Conservation (phyloP, 192 early-diverging fungal species). For the Coemansia sp. region DNA sequence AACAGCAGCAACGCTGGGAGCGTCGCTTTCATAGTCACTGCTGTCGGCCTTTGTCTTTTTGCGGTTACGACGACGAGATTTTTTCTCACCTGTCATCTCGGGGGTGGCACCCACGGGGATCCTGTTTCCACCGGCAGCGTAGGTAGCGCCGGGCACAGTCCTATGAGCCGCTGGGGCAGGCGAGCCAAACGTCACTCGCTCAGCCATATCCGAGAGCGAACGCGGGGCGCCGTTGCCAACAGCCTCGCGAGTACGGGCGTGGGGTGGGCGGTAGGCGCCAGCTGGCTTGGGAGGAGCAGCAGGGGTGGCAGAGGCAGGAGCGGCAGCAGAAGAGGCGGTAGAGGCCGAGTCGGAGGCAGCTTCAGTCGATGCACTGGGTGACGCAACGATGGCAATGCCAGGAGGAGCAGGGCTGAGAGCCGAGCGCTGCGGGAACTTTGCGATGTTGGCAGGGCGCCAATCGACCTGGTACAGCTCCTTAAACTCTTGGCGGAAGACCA, state of each 20-base stretch:
- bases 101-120: conserved; percentile 39
- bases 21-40: conserved; percentile 44
- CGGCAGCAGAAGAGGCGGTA: not conserved
- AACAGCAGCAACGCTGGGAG: conserved; percentile 20
- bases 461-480: conserved; percentile 88
- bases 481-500: conserved; percentile 74
- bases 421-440: conserved; percentile 76
- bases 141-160: conserved; percentile 30
- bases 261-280: conserved; percentile 74
- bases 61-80: conserved; percentile 73
- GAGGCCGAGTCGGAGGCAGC: conserved; percentile 34
- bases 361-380: conserved; percentile 30
- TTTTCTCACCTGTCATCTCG: conserved; percentile 54
- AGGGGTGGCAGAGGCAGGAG: conserved; percentile 10
- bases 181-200: conserved; percentile 29
- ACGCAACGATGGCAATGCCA: conserved; percentile 48
- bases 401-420: conserved; percentile 73
- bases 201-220: conserved; percentile 46
- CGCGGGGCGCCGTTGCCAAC: conserved; percentile 33
- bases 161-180: conserved; percentile 1
- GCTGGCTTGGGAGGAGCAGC: conserved; percentile 43
- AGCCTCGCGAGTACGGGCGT: conserved; percentile 57
- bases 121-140: conserved; percentile 20
- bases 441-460: conserved; percentile 67
- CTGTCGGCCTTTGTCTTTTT: conserved; percentile 69